Evolutionary conservation across 805 yeast genomes (phyloP).

Genomic region (Kodamaea restingae): DNA sequence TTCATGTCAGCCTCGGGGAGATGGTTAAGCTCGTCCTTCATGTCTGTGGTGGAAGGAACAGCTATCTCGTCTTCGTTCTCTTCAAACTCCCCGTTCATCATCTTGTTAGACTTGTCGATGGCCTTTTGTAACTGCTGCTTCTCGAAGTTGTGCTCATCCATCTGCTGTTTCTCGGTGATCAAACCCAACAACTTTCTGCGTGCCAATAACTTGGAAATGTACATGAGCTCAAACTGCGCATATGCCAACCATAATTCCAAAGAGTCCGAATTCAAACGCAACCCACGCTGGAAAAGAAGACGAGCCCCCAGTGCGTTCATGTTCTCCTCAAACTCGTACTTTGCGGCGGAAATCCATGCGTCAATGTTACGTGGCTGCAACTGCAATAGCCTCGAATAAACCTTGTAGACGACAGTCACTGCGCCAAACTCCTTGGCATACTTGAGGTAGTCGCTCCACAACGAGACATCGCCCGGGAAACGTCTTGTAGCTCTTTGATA

Average conservation of each 20-base stretch:
- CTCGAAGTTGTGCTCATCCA: constrained; percentile 39
- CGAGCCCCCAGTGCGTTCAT: constrained; percentile 88
- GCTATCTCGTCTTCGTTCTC: constrained; percentile 38
- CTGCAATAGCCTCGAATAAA: constrained; percentile 73
- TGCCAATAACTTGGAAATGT: constrained; percentile 75
- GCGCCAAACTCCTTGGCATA: constrained; percentile 66
- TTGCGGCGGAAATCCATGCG: constrained; percentile 94
- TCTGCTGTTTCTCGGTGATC: constrained; percentile 68
- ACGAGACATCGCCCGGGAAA: constrained; percentile 68
- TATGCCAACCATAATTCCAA: constrained; percentile 77
- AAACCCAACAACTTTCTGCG: constrained; percentile 81
- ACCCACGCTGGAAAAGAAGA: constrained; percentile 74
- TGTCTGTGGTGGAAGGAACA: constrained; percentile 50
- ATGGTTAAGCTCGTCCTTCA: constrained; percentile 60
- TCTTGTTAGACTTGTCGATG: constrained; percentile 25
- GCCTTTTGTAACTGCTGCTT: constrained; percentile 32
- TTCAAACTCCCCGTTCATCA: constrained; percentile 20
- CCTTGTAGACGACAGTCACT: constrained; percentile 66
- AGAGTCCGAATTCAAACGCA: constrained; percentile 77
- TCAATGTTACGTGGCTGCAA: constrained; percentile 88
- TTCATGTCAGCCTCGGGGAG: constrained; percentile 86
- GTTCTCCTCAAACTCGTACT: constrained; percentile 85
- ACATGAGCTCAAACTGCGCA: constrained; percentile 81
- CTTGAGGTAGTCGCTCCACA: constrained; percentile 76
- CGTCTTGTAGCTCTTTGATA: constrained; percentile 78